Percentiles rank a stretch among this genome's conserved stretches.
These are phyloP conservation scores for Suaeda aralocaspica DNA, from an alignment of 148 eudicot species.

Conservation along the genomic window DNA sequence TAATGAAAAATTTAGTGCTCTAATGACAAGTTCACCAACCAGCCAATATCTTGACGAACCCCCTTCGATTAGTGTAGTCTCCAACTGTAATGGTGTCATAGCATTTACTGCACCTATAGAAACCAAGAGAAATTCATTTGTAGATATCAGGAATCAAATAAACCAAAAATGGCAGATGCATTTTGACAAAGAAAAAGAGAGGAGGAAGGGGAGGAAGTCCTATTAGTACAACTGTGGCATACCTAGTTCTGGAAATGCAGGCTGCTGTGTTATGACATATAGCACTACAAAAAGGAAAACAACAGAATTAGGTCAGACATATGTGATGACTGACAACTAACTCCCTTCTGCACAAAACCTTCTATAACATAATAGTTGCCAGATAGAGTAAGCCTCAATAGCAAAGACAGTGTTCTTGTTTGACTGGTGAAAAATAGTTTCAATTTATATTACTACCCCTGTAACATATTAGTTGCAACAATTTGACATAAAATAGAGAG, in stretches of 20 bases:
- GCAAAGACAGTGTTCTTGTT: neutral
- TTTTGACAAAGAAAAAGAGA: neutral
- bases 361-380: neutral
- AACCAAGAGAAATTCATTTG: neutral
- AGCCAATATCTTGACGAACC: conserved; percentile 77
- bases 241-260: conserved; percentile 78
- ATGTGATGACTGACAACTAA: neutral
- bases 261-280: conserved; percentile 65
- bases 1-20: neutral
- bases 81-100: conserved; percentile 90
- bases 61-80: conserved; percentile 76
- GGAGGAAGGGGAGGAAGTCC: neutral
- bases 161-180: neutral
- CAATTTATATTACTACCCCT: no score
- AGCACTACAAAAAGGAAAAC: conserved; percentile 53
- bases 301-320: conserved; percentile 20
- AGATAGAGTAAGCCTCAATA: neutral
- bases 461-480: no score
- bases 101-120: conserved; percentile 50
- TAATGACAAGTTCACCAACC: conserved; percentile 45
- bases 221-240: conserved; percentile 3
- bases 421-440: neutral
- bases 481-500: no score
- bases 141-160: neutral
- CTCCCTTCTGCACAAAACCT: neutral